Evolutionary conservation across 305 asterid species (phyloP), one percentile per base, ranked within the genome.

Genomic region (Nicotiana rustica): DNA sequence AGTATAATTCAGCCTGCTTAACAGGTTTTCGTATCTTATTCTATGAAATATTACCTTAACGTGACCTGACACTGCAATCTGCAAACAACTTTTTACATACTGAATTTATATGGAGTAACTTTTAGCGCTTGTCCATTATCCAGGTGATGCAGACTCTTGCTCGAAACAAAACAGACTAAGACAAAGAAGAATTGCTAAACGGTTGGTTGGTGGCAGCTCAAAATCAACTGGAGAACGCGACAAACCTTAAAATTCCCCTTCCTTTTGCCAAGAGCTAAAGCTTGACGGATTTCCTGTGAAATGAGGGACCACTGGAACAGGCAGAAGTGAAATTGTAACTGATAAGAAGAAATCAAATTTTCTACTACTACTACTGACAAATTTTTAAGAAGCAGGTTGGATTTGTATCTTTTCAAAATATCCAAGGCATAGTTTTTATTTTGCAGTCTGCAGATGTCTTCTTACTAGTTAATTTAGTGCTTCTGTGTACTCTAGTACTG

Each of bases 121-220:
- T 41, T 36, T n/a, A 35, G 47, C 80, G 17, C 25, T 36, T 31
- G 85, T 44, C 64, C 13, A 19, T 67, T 60, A 73, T 78, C n/a
- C 82, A 79, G 91, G 82, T 65, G 85, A 73, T 64, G 64, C 82
- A 19, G 83, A 84, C 4, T 65, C 85, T 38, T 67, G 85, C 75
- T 77, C 83, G 41, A 91, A 87, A 61, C 83, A 76, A 86, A 85
- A 78, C 82, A 91, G 85, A 88, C 38, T 83, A 35, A 92, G 81
- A 90, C 89, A 84, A 82, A 91, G 92, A 83, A 88, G 97, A 86
- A 86, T 85, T 79, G 76, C 86, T 29, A 91, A 90, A 89, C 89
- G 86, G 83, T 60, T 88, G 86, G 87, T 41, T 56, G 59, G 81
- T 62, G 80, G 73, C 70, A 82, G 81, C 25, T 60, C 56, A 75